Percentiles rank a stretch among this genome's conserved stretches.
These are phyloP conservation scores for Apiospora malaysiana DNA, from an alignment of 2,329 filamentous ascomycete species.

Conservation along the genomic window DNA sequence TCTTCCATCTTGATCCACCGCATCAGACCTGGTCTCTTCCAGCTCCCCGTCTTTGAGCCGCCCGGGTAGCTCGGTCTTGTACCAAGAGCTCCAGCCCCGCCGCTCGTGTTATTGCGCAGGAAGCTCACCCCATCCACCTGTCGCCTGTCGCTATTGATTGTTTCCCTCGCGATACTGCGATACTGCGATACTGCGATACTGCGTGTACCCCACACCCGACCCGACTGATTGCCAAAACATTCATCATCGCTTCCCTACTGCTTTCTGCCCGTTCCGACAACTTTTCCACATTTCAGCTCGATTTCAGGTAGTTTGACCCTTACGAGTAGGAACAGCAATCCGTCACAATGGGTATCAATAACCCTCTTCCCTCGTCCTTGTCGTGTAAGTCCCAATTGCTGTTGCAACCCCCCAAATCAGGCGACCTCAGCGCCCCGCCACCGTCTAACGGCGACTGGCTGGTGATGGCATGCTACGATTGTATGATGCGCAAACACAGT, in stretches of 20 bases:
- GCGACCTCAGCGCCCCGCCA: slow-evolving; percentile 30
- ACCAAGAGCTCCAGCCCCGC: slow-evolving; percentile 1
- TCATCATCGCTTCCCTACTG: neutral
- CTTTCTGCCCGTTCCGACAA: neutral
- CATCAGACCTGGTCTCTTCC: neutral
- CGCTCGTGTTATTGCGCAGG: neutral
- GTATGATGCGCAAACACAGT: neutral
- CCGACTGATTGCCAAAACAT: neutral
- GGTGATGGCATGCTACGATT: slow-evolving; percentile 26
- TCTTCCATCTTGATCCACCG: neutral
- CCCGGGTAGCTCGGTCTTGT: slow-evolving; percentile 12
- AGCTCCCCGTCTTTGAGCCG: neutral
- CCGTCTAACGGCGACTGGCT: neutral
- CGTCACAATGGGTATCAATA: slow-evolving; percentile 65
- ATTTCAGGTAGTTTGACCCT: neutral
- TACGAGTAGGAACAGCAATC: slow-evolving; percentile 14
- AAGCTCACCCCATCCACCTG: slow-evolving; percentile 5
- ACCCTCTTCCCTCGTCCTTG: slow-evolving; percentile 70
- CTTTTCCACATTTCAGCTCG: neutral
- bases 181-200: neutral
- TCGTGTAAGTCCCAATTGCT: slow-evolving; percentile 61
- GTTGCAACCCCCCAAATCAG: slow-evolving; percentile 20
- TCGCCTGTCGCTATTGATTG: neutral
- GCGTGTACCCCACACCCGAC: neutral
- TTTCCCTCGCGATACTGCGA: slow-evolving; percentile 13